A percentile compares a stretch with the other conserved stretches of the same genome.
phyloP scores from a whole-genome alignment of 1,284 basidiomycete species.

The Ustilago nuda region DNA sequence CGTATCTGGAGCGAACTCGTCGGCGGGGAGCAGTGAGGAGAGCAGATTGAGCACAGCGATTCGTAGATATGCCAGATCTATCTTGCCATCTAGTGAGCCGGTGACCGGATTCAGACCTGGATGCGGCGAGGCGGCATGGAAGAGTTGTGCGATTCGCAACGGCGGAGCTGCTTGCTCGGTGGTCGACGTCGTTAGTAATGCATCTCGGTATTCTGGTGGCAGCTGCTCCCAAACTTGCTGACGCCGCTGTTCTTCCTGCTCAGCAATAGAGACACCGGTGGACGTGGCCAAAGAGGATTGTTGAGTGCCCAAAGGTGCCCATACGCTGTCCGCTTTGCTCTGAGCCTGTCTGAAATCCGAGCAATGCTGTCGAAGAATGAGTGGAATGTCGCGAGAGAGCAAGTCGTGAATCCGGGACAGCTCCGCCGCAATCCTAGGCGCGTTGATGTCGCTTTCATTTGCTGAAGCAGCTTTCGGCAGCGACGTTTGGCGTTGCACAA shows the following conservation, averaged over 20 bases:
- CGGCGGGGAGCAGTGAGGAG: constrained; percentile 38
- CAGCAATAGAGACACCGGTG: neutral
- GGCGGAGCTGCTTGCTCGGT: constrained; percentile 5
- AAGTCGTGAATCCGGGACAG: constrained; percentile 29
- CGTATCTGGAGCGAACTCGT: constrained; percentile 47
- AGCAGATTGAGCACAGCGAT: constrained; percentile 38
- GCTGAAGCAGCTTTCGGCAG: neutral
- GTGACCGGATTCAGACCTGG: constrained; percentile 31
- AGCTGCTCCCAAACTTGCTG: constrained; percentile 21
- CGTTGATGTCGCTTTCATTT: constrained; percentile 21
- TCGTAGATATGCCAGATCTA: constrained; percentile 38
- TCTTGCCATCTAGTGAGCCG: constrained; percentile 37
- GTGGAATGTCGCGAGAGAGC: constrained; percentile 42
- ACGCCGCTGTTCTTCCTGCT: constrained; percentile 14
- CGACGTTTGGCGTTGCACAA: constrained; percentile 20
- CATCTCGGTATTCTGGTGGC: constrained; percentile 1
- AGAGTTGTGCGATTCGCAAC: constrained; percentile 28
- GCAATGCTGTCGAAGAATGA: constrained; percentile 46
- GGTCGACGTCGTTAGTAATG: neutral
- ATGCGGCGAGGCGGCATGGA: constrained; percentile 31
- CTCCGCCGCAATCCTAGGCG: constrained; percentile 9
- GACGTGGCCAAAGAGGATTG: constrained; percentile 1
- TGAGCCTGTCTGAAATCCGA: constrained; percentile 35
- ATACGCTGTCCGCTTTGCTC: constrained; percentile 24
- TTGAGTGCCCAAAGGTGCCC: constrained; percentile 30